phyloP scores from a whole-genome alignment of 2,329 filamentous ascomycete species.

The Esteya vermicola region DNA sequence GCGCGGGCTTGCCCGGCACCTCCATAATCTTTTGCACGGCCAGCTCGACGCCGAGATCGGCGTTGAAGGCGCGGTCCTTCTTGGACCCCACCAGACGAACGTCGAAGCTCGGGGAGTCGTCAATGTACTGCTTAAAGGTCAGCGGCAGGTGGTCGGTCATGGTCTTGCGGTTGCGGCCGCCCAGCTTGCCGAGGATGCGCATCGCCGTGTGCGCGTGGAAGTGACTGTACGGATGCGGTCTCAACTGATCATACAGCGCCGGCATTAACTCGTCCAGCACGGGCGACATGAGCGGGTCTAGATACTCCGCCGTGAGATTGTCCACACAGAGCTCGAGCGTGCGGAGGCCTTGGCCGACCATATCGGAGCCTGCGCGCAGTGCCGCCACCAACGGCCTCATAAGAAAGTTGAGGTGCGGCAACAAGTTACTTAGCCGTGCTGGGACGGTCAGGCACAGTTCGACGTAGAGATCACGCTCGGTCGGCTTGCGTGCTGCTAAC shows the following conservation, averaged over 20 bases:
- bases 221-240: conserved; percentile 87
- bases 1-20: conserved; percentile 45
- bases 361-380: conserved; percentile 75
- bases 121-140: conserved; percentile 69
- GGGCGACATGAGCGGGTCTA: conserved; percentile 97
- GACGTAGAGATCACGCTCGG: conserved; percentile 89
- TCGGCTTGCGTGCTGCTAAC: conserved; percentile 75
- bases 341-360: conserved; percentile 85
- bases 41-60: conserved; percentile 72
- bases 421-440: conserved; percentile 79
- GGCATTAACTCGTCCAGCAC: conserved; percentile 99
- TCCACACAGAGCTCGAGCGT: conserved; percentile 96
- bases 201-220: conserved; percentile 97
- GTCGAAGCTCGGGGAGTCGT: conserved; percentile 79
- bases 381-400: conserved; percentile 98
- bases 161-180: conserved; percentile 89
- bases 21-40: conserved; percentile 84
- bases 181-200: conserved; percentile 90
- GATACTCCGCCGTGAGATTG: conserved; percentile 91
- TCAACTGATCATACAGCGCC: conserved; percentile 87
- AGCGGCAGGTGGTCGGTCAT: conserved; percentile 81
- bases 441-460: conserved; percentile 94
- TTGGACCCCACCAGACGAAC: conserved; percentile 80
- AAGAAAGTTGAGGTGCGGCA: conserved; percentile 89
- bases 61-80: conserved; percentile 75